Base-by-base conservation (phyloP, 805 yeast genomes). In the Ogataea minuta region DNA sequence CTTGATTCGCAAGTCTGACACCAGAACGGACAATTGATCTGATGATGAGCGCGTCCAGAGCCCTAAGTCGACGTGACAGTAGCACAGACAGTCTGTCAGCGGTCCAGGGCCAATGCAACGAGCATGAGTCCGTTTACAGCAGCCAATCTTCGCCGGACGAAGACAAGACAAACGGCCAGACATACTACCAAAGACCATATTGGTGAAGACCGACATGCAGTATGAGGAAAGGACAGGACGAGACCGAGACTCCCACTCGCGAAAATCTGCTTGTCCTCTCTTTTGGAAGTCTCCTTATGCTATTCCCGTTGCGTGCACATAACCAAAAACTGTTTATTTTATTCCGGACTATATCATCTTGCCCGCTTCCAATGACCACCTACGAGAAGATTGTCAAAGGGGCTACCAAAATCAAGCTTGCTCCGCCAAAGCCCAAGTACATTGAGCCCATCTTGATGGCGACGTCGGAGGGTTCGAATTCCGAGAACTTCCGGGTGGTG, bases 391-490 rank as follows among this genome's bases (percentile, higher is more conserved):
- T 52, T 13, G 56, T 52, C 16, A 52, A 52, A 72, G 82, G 87
- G 32, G 88, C 87, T 36, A 81, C 88, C 11, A 81, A 81, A 60
- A 71, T 79, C 23, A 81, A 81, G 52, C 76, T 87, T 66, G 98
- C 98, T 9, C 96, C 98, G n/a, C 99, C 99, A 6, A 93, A 93
- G 64, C 84, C 95, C 26, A 93, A 93, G 62, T 93, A 93, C 59
- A 79, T 93, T 37, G 98, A 91, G 66, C 98, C 98, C 1, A 87
- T 93, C 36, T 70, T 93, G 23, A 72, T 79, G 71, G 71, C 84
- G 20, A 83, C 89, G 2, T 71, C 74, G 34, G 69, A 71, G 35
- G 74, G 74, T 23, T 72, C 67, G 44, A 50, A 53, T 19, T 50
- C 55, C 28, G 79, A 74, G 13, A 75, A 85, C 49, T 80, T 91